Conservation (phyloP, 2,329 filamentous ascomycete species). For the Fusarium secorum region DNA sequence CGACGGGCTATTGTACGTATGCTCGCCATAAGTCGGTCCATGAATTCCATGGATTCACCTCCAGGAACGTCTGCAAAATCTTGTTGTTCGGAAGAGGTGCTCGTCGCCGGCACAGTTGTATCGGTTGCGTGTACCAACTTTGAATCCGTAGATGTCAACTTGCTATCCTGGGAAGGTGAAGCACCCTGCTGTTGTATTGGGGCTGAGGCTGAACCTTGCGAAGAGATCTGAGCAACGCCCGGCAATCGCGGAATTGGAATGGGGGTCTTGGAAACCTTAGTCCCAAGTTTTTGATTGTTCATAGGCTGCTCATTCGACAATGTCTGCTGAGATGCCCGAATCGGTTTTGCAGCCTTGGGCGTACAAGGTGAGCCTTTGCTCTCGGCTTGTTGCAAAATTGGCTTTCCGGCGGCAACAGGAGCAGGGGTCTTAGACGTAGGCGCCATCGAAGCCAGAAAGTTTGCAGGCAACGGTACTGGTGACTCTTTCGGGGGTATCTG, state of each 20-base stretch:
- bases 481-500: constrained; percentile 52
- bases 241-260: constrained; percentile 45
- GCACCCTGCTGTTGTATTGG: background rate
- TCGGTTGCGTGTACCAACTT: background rate
- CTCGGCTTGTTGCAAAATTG: constrained; percentile 16
- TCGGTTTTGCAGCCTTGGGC: background rate
- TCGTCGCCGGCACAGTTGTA: background rate
- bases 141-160: background rate
- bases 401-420: constrained; percentile 22
- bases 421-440: constrained; percentile 39
- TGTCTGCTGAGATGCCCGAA: constrained; percentile 8
- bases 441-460: constrained; percentile 53
- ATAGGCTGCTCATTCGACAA: constrained; percentile 15
- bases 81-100: constrained; percentile 28
- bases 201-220: background rate
- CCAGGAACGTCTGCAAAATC: constrained; percentile 54
- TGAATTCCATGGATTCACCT: constrained; percentile 56
- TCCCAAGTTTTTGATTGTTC: background rate
- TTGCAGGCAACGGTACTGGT: constrained; percentile 54
- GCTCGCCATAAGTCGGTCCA: constrained; percentile 62
- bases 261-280: constrained; percentile 41
- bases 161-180: background rate
- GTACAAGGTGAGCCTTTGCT: background rate
- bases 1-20: constrained; percentile 52
- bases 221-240: background rate